Percentiles rank a stretch among this genome's conserved stretches.
These are phyloP conservation scores for Effrenium voratum DNA, from an alignment of 73 alveolate species.

Conservation along the genomic window DNA sequence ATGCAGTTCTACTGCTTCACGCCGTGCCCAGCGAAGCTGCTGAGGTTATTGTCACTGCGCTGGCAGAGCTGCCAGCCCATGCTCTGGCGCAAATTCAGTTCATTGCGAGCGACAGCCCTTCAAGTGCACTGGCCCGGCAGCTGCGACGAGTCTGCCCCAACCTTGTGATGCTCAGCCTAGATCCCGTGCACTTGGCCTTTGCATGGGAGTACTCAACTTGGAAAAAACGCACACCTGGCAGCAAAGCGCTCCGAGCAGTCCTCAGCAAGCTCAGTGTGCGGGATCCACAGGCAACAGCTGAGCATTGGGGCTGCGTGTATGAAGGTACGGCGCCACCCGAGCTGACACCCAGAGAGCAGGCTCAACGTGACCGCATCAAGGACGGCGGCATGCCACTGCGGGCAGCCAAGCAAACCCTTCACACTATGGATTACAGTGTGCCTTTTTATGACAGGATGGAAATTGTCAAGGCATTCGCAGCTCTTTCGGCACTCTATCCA, in stretches of 20 bases:
- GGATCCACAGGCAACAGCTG: neutral
- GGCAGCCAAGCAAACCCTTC: neutral
- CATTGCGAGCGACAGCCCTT: neutral
- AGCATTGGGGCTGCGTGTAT: neutral
- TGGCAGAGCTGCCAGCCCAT: neutral
- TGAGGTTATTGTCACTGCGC: neutral
- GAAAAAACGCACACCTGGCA: too few species aligned
- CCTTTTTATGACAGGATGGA: neutral
- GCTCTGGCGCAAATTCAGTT: neutral
- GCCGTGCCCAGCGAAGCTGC: neutral
- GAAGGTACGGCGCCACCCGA: neutral
- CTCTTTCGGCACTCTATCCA: neutral
- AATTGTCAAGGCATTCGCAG: constrained; percentile 1
- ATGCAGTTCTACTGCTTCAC: constrained; percentile 10
- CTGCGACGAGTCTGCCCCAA: neutral
- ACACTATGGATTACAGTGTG: neutral
- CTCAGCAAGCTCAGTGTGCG: neutral
- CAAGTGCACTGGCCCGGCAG: neutral
- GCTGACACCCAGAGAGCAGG: neutral
- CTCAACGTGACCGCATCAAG: neutral
- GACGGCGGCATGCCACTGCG: neutral
- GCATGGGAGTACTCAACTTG: too few species aligned
- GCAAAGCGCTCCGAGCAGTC: neutral
- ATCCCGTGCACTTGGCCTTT: constrained; percentile 33
- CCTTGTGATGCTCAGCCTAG: neutral